Evolutionary conservation across 257 asterid species (phyloP).

Genomic region (Lithospermum erythrorhizon): DNA sequence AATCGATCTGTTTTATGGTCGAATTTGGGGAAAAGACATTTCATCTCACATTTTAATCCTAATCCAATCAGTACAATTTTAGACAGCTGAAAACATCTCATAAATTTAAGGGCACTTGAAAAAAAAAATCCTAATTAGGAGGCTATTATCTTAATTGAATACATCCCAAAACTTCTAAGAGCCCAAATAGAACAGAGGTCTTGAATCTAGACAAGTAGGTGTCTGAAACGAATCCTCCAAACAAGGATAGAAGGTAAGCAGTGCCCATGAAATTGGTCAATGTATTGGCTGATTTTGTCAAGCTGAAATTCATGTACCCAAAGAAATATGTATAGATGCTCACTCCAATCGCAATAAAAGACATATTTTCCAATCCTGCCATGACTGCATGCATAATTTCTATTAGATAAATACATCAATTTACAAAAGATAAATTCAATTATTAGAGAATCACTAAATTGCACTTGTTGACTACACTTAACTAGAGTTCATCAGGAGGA

Average conservation of each 20-base stretch:
- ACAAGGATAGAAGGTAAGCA: slow-evolving; percentile 39
- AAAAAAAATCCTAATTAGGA: too few species aligned
- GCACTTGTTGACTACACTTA: too few species aligned
- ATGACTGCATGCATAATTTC: slow-evolving; percentile 17
- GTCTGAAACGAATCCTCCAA: slow-evolving; percentile 61
- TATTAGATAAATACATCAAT: not conserved
- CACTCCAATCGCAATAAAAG: slow-evolving; percentile 46
- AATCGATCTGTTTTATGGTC: too few species aligned
- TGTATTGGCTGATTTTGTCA: slow-evolving; percentile 45
- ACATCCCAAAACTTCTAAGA: slow-evolving; percentile 36
- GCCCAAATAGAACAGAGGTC: slow-evolving; percentile 35
- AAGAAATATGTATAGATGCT: slow-evolving; percentile 57
- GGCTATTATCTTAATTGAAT: too few species aligned
- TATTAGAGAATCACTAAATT: too few species aligned
- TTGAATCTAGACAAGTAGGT: slow-evolving; percentile 43
- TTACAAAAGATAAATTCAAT: too few species aligned
- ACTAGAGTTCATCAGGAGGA: too few species aligned
- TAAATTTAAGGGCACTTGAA: too few species aligned
- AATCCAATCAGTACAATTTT: too few species aligned
- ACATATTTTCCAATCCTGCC: slow-evolving; percentile 53
- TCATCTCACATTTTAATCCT: too few species aligned
- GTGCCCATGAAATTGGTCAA: slow-evolving; percentile 63
- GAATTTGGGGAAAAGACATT: too few species aligned
- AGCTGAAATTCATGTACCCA: slow-evolving; percentile 49
- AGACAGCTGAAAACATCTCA: too few species aligned